Percentiles rank a stretch among this genome's conserved stretches.
These are phyloP conservation scores for Skeletonema grethae DNA, from an alignment of 108 stramenopile species.

Conservation along the genomic window DNA sequence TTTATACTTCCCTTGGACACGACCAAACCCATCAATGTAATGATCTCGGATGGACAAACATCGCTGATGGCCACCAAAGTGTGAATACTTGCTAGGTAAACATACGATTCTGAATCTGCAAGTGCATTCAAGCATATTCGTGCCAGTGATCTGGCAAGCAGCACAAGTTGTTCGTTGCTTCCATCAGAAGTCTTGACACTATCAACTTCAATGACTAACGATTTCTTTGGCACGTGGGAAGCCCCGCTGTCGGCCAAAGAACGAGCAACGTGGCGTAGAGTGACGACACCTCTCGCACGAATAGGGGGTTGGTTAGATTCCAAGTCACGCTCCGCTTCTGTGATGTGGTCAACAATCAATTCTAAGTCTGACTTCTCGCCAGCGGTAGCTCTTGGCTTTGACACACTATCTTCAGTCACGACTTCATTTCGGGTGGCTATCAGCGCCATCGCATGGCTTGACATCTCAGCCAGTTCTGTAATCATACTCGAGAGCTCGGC, in stretches of 20 bases:
- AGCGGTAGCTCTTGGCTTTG: background rate
- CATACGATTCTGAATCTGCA: conserved; percentile 83
- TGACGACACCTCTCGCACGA: conserved; percentile 74
- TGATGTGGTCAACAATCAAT: conserved; percentile 30
- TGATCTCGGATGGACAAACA: conserved; percentile 48
- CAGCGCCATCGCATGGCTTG: conserved; percentile 77
- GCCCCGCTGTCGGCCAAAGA: conserved; percentile 34
- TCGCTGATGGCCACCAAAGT: conserved; percentile 76
- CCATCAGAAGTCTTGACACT: background rate
- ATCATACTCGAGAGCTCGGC: conserved; percentile 16
- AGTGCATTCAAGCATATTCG: conserved; percentile 60
- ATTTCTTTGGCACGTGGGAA: conserved; percentile 8
- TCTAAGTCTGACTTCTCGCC: conserved; percentile 13
- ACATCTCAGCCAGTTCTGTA: conserved; percentile 75
- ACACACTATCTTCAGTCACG: background rate
- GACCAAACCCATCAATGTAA: conserved; percentile 55
- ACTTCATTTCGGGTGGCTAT: conserved; percentile 55
- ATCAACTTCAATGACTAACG: conserved; percentile 23
- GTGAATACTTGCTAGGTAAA: conserved; percentile 86
- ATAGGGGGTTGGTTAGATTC: conserved; percentile 74
- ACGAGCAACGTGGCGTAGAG: conserved; percentile 67
- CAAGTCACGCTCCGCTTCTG: conserved; percentile 58
- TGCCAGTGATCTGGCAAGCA: conserved; percentile 38
- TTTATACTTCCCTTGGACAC: conserved; percentile 39
- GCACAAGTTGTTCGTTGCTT: conserved; percentile 13